phyloP scores from a whole-genome alignment of 2,329 filamentous ascomycete genomes.

The Rhynchosporium secalis region DNA sequence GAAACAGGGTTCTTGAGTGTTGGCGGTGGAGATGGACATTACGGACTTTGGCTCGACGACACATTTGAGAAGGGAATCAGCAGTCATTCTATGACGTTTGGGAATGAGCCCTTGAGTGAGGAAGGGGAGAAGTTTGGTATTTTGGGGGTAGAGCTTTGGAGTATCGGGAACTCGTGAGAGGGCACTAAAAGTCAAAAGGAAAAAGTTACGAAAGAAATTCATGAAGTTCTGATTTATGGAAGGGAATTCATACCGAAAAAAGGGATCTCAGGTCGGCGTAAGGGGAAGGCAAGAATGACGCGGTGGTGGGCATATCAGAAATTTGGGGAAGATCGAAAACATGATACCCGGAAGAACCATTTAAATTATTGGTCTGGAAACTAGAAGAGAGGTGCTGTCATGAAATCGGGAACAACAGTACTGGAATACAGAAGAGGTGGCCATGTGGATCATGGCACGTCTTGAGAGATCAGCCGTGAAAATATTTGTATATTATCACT shows the following conservation, averaged over 20 bases:
- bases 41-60: constrained; percentile 91
- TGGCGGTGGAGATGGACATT: constrained; percentile 85
- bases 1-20: constrained; percentile 82
- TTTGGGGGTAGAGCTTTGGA: constrained; percentile 90
- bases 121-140: constrained; percentile 91
- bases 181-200: not conserved
- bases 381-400: no score
- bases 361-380: not conserved
- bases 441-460: no score
- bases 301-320: not conserved
- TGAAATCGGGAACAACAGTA: no score
- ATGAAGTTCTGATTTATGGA: not conserved
- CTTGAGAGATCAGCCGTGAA: no score
- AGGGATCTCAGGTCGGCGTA: not conserved
- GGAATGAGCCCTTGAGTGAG: constrained; percentile 90
- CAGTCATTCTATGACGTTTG: constrained; percentile 83
- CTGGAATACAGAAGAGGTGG: no score
- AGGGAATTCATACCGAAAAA: not conserved
- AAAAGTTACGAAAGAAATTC: not conserved
- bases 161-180: constrained; percentile 60
- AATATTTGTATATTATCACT: no score
- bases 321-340: constrained; percentile 1
- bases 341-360: constrained; percentile 12
- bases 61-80: constrained; percentile 82
- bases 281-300: not conserved